Evolutionary conservation across 805 yeast species (phyloP).

Genomic region (Kluyveromyces dobzhanskii): DNA sequence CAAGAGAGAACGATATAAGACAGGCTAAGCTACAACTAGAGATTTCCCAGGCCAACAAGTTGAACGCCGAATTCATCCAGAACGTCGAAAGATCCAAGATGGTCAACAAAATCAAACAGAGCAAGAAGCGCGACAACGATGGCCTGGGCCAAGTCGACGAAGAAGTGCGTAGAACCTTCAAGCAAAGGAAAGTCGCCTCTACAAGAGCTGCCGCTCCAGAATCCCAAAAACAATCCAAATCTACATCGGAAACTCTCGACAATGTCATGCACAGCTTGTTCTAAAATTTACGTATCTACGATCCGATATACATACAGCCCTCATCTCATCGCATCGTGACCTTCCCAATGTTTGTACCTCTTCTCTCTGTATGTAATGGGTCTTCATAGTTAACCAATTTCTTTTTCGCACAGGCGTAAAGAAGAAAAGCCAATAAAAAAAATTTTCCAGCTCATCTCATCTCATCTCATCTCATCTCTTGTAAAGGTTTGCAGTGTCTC

Average conservation of each 20-base stretch:
- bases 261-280: slow-evolving; percentile 48
- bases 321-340: no score
- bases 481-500: no score
- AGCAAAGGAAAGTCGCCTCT: slow-evolving; percentile 61
- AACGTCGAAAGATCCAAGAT: slow-evolving; percentile 83
- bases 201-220: slow-evolving; percentile 56
- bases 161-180: slow-evolving; percentile 44
- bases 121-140: slow-evolving; percentile 24
- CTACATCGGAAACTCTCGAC: slow-evolving; percentile 32
- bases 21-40: slow-evolving; percentile 84
- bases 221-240: slow-evolving; percentile 32
- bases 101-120: slow-evolving; percentile 51
- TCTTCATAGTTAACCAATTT: no score
- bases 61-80: slow-evolving; percentile 74
- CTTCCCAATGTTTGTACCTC: no score
- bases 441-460: slow-evolving; percentile 13
- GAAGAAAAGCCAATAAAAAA: not conserved
- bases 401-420: no score
- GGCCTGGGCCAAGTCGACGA: slow-evolving; percentile 18
- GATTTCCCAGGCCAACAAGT: slow-evolving; percentile 76
- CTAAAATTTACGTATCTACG: slow-evolving; percentile 16
- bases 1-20: slow-evolving; percentile 80
- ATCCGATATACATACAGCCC: no score
- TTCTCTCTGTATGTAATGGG: no score
- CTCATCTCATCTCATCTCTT: slow-evolving; percentile 18